Evolutionary conservation across 305 asterid genomes (phyloP).

Genomic region (Fraxinus albicans): DNA sequence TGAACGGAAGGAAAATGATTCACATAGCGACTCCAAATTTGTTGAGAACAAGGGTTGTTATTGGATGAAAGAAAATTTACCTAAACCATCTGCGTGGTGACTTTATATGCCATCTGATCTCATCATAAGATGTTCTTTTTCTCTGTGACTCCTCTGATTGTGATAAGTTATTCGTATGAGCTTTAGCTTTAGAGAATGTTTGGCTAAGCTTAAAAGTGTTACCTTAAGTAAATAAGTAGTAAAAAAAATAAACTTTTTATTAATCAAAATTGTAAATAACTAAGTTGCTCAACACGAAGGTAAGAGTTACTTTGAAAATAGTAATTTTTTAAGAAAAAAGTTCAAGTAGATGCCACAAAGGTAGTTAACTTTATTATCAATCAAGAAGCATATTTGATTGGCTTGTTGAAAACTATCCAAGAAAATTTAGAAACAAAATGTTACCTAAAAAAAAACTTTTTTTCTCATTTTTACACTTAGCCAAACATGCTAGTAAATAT

Average conservation of each 20-base stretch:
- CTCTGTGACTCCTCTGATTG: not conserved
- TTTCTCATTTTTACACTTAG: not conserved
- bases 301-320: not conserved
- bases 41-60: not conserved
- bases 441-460: too few relatives aligned
- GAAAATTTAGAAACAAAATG: too few relatives aligned
- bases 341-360: not conserved
- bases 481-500: not conserved
- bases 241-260: not conserved
- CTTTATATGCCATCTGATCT: not conserved
- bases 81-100: not conserved
- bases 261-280: not conserved
- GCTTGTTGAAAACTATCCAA: not conserved
- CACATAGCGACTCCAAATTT: not conserved
- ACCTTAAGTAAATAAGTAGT: not conserved
- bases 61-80: not conserved
- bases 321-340: not conserved
- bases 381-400: not conserved
- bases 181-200: not conserved
- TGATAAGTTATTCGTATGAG: constrained; percentile 2
- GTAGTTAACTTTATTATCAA: not conserved
- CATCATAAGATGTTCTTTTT: not conserved
- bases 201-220: not conserved
- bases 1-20: not conserved
- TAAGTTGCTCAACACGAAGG: not conserved